Base-by-base conservation (phyloP, 805 yeast genomes). In the Torulaspora gathmanii region DNA sequence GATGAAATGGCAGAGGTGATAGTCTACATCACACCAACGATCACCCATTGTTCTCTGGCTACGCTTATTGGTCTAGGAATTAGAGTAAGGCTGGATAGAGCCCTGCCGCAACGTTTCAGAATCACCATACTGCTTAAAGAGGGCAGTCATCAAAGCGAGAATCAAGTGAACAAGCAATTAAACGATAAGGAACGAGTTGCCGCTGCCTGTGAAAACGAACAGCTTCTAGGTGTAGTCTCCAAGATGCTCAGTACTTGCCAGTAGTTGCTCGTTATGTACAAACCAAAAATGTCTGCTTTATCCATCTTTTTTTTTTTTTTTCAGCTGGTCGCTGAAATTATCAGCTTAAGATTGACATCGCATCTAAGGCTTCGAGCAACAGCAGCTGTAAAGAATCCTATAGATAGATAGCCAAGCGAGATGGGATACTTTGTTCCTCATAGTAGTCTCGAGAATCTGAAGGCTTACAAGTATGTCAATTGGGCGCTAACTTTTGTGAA, bases 141-240 rank as follows among this genome's bases (percentile, higher is more conserved):
- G 56, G 98, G 98, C 1, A 79, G 95, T 1, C 99, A 93, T 63
- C 97, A 93, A 64, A 86, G 95, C 61, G 99, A 93, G 63, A 78
- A 78, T 53, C 99, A 93, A 62, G 98, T 93, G 17, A 93, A 93
- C 67, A 91, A 91, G 62, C 99, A 93, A 68, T 74, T 93, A 49
- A 93, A 93, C 60, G 99, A 93, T 63, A 93, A 93, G 68, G 99
- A 93, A 67, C 73, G 99, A 50, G 97, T 93, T 0, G 95, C 96
- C 26, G 99, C 99, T 22, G 99, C 99, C 0, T 90, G 98, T 65
- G 99, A 93, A 60, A 93, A 93, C 58, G 95, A 86, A 46, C 99
- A 93, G 69, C 71, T 93, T 34, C 69, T 90, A 31, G 76, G 81
- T 25, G 99, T 93, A n/a, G 85, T 93, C 30, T 84, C 89, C 54